Evolutionary conservation across 2,329 filamentous ascomycete genomes (phyloP).

Genomic region (Penicillium palitans): DNA sequence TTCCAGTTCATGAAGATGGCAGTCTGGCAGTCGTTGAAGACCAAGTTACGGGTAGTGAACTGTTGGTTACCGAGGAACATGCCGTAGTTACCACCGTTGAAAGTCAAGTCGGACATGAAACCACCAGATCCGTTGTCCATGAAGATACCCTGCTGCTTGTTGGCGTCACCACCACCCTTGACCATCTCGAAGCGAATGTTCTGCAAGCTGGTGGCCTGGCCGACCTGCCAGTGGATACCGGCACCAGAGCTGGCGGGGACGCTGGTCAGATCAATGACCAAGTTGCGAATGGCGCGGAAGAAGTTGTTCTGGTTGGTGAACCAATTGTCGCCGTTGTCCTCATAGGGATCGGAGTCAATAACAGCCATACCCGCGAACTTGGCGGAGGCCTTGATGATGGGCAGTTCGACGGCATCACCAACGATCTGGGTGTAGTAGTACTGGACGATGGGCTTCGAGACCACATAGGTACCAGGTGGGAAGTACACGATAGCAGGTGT

Average conservation of each 20-base stretch:
- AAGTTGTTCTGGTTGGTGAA: slow-evolving; percentile 82
- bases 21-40: slow-evolving; percentile 78
- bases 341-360: slow-evolving; percentile 86
- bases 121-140: slow-evolving; percentile 84
- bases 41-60: slow-evolving; percentile 80
- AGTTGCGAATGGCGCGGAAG: slow-evolving; percentile 79
- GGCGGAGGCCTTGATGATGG: slow-evolving; percentile 71
- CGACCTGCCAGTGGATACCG: slow-evolving; percentile 82
- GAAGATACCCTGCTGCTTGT: slow-evolving; percentile 74
- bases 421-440: slow-evolving; percentile 94
- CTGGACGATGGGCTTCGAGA: slow-evolving; percentile 76
- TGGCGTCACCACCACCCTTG: slow-evolving; percentile 61
- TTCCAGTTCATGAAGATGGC: slow-evolving; percentile 91
- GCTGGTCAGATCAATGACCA: slow-evolving; percentile 72
- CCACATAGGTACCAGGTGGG: slow-evolving; percentile 79
- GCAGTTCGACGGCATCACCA: slow-evolving; percentile 71
- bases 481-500: slow-evolving; percentile 89
- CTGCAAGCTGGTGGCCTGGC: slow-evolving; percentile 77
- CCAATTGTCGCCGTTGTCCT: slow-evolving; percentile 66
- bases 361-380: slow-evolving; percentile 82
- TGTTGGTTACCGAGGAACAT: slow-evolving; percentile 84
- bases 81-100: slow-evolving; percentile 78
- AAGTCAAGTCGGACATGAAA: slow-evolving; percentile 78
- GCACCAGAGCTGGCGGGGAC: slow-evolving; percentile 63
- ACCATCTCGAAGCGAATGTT: slow-evolving; percentile 82